Percentiles rank a stretch among this genome's conserved stretches.
These are phyloP conservation scores for Cercospora nicotianae DNA, from an alignment of 2,329 filamentous ascomycete genomes.

Conservation along the genomic window DNA sequence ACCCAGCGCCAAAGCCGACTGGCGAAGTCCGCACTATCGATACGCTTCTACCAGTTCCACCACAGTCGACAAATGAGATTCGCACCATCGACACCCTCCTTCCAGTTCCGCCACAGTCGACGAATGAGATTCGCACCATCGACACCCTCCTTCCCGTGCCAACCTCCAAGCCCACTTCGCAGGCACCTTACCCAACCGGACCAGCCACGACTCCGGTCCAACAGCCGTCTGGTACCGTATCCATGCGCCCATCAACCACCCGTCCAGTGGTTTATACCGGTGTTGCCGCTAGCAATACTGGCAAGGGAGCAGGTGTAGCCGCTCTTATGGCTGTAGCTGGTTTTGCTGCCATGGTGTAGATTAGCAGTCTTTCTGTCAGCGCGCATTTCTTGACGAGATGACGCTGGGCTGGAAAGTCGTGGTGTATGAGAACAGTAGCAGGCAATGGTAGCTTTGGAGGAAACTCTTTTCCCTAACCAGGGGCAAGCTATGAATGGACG, in stretches of 20 bases:
- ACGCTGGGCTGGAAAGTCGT: neutral
- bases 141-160: neutral
- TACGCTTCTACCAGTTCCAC: too few relatives aligned
- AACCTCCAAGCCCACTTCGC: neutral
- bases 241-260: neutral
- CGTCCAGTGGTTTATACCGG: neutral
- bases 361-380: neutral
- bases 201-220: neutral
- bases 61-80: too few relatives aligned
- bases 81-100: neutral
- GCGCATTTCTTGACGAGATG: neutral
- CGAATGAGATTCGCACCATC: too few relatives aligned
- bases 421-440: neutral
- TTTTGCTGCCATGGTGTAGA: neutral
- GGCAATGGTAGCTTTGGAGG: neutral
- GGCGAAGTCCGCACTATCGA: neutral
- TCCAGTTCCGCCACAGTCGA: too few relatives aligned
- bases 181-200: neutral
- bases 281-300: neutral
- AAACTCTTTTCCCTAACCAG: neutral
- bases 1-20: neutral
- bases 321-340: neutral
- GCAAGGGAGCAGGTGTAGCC: neutral
- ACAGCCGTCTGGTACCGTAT: neutral
- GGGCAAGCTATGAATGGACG: neutral